Evolutionary conservation across 257 asterid genomes (phyloP).

Genomic region (Nicotiana benthamiana): DNA sequence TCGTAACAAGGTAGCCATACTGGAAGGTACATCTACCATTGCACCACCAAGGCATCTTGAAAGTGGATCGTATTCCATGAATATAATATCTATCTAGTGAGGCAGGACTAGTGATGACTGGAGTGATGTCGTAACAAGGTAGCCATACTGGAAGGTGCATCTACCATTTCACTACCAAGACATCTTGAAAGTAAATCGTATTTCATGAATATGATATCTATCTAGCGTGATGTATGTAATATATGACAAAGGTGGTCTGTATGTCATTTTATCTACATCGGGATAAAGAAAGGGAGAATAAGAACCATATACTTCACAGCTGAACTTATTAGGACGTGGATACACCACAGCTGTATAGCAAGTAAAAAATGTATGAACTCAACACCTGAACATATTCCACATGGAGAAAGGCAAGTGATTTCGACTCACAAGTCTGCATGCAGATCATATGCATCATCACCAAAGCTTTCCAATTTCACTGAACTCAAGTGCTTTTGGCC

Average conservation of each 20-base stretch:
- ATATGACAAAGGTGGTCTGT: not conserved
- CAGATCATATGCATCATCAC: conserved; percentile 20
- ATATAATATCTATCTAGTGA: no score
- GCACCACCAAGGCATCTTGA: no score
- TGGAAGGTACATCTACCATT: no score
- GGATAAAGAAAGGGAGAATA: not conserved
- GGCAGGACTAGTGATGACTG: no score
- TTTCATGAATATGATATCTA: no score
- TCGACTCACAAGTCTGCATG: conserved; percentile 48
- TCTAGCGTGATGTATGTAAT: no score
- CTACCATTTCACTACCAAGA: no score
- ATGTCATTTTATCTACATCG: not conserved
- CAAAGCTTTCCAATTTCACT: conserved; percentile 36
- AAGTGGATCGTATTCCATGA: no score
- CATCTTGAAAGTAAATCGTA: no score
- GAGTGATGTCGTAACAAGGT: no score
- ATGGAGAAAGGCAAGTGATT: not conserved
- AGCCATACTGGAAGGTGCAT: no score
- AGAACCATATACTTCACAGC: not conserved
- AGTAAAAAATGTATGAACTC: not conserved
- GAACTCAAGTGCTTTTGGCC: conserved; percentile 12
- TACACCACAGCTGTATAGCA: not conserved
- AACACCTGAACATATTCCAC: not conserved
- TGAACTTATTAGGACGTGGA: not conserved
- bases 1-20: no score